Percentiles rank a stretch among this genome's conserved stretches.
Evolutionary conservation across 2,329 filamentous ascomycete genomes (phyloP).

Genomic region (Penicillium crustosum): DNA sequence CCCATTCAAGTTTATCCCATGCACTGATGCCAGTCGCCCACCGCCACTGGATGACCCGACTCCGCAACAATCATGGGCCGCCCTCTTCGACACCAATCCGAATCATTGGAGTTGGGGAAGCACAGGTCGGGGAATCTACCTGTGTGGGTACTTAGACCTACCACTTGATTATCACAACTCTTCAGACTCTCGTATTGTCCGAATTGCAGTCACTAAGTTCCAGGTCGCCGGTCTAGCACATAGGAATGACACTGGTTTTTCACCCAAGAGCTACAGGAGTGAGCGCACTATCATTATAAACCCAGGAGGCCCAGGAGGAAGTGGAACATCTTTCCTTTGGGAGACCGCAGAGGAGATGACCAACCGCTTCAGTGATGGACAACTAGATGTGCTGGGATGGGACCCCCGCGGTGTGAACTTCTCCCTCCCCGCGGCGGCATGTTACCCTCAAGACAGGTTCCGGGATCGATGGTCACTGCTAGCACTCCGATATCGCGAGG

Average conservation of each 20-base stretch:
- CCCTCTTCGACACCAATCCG: slow-evolving; percentile 13
- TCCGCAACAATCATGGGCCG: slow-evolving; percentile 13
- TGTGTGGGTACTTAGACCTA: slow-evolving; percentile 20
- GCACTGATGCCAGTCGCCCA: slow-evolving; percentile 14
- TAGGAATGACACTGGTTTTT: not conserved
- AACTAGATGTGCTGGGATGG: slow-evolving; percentile 19
- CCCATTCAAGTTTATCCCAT: slow-evolving; percentile 18
- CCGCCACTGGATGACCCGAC: slow-evolving; percentile 13
- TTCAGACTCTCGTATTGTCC: slow-evolving; percentile 16
- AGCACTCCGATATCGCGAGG: slow-evolving; percentile 14
- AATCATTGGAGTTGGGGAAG: slow-evolving; percentile 18
- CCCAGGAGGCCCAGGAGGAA: slow-evolving; percentile 18
- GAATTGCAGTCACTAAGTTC: slow-evolving; percentile 19
- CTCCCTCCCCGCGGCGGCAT: slow-evolving; percentile 15
- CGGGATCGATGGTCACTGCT: slow-evolving; percentile 18
- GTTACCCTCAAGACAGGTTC: slow-evolving; percentile 12
- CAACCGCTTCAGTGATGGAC: slow-evolving; percentile 16
- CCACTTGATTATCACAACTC: slow-evolving; percentile 19
- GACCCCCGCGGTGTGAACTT: slow-evolving; percentile 20
- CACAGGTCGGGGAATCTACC: slow-evolving; percentile 15
- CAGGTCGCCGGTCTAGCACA: slow-evolving; percentile 14
- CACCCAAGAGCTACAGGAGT: slow-evolving; percentile 7
- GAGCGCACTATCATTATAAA: slow-evolving; percentile 20
- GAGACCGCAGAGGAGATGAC: slow-evolving; percentile 14
- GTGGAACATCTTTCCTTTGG: slow-evolving; percentile 16